Evolutionary conservation across 192 early-diverging fungal species (phyloP), one percentile per base, ranked within the genome.

Genomic region (Backusella macrospora): DNA sequence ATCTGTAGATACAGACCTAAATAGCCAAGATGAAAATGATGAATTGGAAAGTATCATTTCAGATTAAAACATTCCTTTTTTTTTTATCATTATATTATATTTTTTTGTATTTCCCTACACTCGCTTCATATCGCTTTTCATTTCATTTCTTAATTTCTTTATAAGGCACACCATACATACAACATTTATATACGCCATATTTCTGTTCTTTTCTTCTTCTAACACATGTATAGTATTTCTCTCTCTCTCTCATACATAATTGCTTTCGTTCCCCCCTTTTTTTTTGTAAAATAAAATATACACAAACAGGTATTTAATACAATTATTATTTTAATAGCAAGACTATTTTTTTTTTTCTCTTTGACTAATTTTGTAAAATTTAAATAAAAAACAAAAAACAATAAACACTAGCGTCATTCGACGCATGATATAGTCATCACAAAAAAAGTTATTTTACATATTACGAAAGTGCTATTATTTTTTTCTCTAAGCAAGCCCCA

Each of bases 1-100:
- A 26, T 59, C 52, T 59, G 52, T 23, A 59, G 52, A 23, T n/a
- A 59, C 26, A 23, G 52, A 59, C 26, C 4, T 23, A 26, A 59
- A 59, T 23, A 59, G 52, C 3, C 52, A 59, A 26, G 26, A 72
- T 21, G 71, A 68, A 68, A 26, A 68, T 47, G 67, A 68, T 68
- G 67, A 72, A 72, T 63, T 72, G 47, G 71, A 72, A 34, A 72
- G 71, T 47, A 45, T 72, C n/a, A 62, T 14, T 23, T 72, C 71
- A 62, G 71, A 62, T 18, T 72, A 63, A 72, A 43, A 15, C 67
- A 18, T 45, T 14, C 23, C 15, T 47, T n/a, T 46, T 47, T 46
- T 45, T 67, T 23, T 39, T n/a, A n/a, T n/a, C n/a, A 8, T 39
- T 52, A 66, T n/a, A 40, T 6, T 15, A 64, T 16, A 34, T 37